A percentile compares a stretch with the other conserved stretches of the same genome.
phyloP scores from a whole-genome alignment of 2,329 filamentous ascomycete genomes.

The Pseudofabraea citricarpa region DNA sequence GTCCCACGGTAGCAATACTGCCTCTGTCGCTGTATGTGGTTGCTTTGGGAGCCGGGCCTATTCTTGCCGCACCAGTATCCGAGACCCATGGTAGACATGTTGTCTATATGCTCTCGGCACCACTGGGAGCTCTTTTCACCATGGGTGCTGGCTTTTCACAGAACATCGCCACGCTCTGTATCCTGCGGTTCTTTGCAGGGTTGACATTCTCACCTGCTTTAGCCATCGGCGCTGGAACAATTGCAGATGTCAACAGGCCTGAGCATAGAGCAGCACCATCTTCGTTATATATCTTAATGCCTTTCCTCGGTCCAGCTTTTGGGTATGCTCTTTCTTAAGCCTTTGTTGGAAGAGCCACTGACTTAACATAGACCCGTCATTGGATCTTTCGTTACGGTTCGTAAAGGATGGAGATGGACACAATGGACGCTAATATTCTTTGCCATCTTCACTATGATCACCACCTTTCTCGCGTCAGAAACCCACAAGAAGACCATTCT shows the following conservation, averaged over 20 bases:
- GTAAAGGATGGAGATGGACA: constrained; percentile 49
- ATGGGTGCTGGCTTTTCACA: constrained; percentile 56
- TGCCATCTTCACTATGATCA: constrained; percentile 38
- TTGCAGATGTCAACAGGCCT: constrained; percentile 43
- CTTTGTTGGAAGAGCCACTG: constrained; percentile 3
- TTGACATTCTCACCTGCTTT: constrained; percentile 41
- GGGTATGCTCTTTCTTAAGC: constrained; percentile 32
- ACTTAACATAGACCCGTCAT: constrained; percentile 17
- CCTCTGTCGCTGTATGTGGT: constrained; percentile 54
- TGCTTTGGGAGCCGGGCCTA: constrained; percentile 54
- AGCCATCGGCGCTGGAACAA: constrained; percentile 43
- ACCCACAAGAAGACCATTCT: constrained; percentile 30
- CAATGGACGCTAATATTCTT: constrained; percentile 47
- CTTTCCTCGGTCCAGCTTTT: constrained; percentile 47
- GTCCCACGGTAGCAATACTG: constrained; percentile 49
- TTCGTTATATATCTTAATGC: constrained; percentile 43
- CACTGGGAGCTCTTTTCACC: constrained; percentile 48
- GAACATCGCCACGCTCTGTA: constrained; percentile 37
- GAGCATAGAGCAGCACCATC: constrained; percentile 38
- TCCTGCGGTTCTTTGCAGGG: constrained; percentile 43
- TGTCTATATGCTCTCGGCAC: constrained; percentile 43
- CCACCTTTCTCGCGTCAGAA: constrained; percentile 36
- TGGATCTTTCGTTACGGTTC: constrained; percentile 39
- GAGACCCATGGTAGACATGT: constrained; percentile 51
- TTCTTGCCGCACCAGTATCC: constrained; percentile 53